phyloP scores from a whole-genome alignment of 306 rosid genomes.

The Vachellia collinsii region DNA sequence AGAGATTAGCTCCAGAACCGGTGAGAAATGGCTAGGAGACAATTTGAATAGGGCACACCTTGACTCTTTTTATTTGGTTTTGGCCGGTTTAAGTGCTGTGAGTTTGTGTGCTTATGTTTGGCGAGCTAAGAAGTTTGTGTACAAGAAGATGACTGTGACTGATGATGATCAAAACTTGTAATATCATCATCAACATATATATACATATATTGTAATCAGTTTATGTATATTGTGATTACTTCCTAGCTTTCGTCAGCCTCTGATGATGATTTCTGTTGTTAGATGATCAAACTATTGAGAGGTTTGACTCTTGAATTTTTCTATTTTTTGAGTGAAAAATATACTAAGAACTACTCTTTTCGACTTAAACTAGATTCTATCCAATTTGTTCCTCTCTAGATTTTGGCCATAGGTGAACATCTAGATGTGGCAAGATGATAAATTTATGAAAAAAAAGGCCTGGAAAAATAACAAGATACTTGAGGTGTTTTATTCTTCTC shows the following conservation, averaged over 20 bases:
- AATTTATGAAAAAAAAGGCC: no score
- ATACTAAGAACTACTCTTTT: not conserved
- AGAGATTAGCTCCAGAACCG: constrained; percentile 33
- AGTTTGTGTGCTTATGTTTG: constrained; percentile 51
- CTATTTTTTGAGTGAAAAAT: not conserved
- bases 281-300: not conserved
- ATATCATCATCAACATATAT: not conserved
- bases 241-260: not conserved
- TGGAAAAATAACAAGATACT: no score
- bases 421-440: no score
- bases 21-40: constrained; percentile 57
- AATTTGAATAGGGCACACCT: constrained; percentile 69
- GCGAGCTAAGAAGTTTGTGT: constrained; percentile 54
- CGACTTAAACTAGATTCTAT: not conserved
- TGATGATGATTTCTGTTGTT: not conserved
- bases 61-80: constrained; percentile 63
- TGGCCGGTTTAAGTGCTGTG: constrained; percentile 61
- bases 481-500: no score
- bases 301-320: not conserved
- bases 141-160: constrained; percentile 45
- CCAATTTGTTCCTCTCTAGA: not conserved
- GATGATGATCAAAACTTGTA: constrained; percentile 20
- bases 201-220: not conserved
- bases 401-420: no score
- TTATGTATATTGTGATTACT: no score